phyloP scores from a whole-genome alignment of 139 green algal species.

The Zygnema circumcarinatum region DNA sequence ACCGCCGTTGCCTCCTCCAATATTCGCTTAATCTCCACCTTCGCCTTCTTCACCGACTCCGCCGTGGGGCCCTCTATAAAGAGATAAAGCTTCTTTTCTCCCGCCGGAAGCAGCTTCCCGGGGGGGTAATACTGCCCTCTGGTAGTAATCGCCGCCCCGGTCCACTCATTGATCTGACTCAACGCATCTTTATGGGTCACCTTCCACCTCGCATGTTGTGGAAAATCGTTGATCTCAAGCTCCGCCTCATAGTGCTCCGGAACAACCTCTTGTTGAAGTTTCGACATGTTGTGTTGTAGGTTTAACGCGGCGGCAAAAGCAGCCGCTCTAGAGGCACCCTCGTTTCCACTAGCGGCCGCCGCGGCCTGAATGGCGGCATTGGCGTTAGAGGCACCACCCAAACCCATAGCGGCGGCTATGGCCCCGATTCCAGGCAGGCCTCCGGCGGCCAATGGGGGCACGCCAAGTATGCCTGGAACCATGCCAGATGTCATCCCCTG shows the following conservation, averaged over 20 bases:
- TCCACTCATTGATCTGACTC: constrained; percentile 83
- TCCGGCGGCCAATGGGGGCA: neutral
- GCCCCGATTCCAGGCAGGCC: constrained; percentile 7
- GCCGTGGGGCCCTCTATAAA: constrained; percentile 81
- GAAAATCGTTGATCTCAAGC: constrained; percentile 99
- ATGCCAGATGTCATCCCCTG: neutral
- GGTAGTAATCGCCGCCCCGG: constrained; percentile 84
- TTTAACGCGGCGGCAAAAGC: constrained; percentile 60
- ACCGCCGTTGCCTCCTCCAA: constrained; percentile 46
- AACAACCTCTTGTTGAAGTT: constrained; percentile 28
- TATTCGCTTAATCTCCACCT: constrained; percentile 56
- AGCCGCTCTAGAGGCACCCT: constrained; percentile 36
- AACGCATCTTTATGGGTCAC: constrained; percentile 93
- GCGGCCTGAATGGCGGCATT: constrained; percentile 27
- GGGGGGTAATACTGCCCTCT: constrained; percentile 76
- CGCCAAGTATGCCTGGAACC: neutral
- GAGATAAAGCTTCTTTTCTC: constrained; percentile 93
- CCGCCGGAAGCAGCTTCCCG: constrained; percentile 68
- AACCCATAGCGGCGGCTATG: constrained; percentile 26
- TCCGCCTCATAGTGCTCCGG: constrained; percentile 83
- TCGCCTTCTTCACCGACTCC: constrained; percentile 58
- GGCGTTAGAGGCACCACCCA: neutral
- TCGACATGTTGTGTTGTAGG: constrained; percentile 57
- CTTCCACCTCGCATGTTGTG: constrained; percentile 86
- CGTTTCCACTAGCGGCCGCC: constrained; percentile 14